Base-by-base conservation (phyloP, 2,329 filamentous ascomycete genomes). In the Lasiodiplodia sp. region DNA sequence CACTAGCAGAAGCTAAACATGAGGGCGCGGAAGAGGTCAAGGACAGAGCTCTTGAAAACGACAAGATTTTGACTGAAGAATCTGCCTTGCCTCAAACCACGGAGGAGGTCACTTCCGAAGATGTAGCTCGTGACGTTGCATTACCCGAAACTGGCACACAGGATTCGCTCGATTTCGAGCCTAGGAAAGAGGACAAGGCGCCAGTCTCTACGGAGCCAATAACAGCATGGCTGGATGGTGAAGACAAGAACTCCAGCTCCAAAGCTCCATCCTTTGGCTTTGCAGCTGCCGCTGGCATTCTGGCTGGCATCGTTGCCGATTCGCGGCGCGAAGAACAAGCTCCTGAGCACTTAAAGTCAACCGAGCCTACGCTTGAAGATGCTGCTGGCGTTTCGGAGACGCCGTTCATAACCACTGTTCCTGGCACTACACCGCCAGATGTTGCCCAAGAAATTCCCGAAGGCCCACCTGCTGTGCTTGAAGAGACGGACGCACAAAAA, bases 221-320 rank as follows among this genome's bases (percentile, higher is more conserved):
- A 12, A 34, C 3, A 14, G 18, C 34, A 12, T 10, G 16, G 16
- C 18, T 40, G 6, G 58, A 63, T 8, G 34, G 38, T n/a, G 14
- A 51, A 51, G 44, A 34, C n/a, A 51, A 23, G 25, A 51, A 18
- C 5, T 2, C 14, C 25, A 16, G 38, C 6, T 49, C 49, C 23
- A 23, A 14, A 4, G 6, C 28, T 0, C 6, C 23, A 2, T 12
- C 63, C 18, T 34, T 66, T 34, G 34, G 63, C 11, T 66, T 66
- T 10, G 63, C 63, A 23, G 63, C 18, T 31, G 63, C 63, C 16
- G 63, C 49, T 44, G 34, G 63, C 18, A 55, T 66, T 10, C 16
- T 66, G 14, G 34, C 49, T 12, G 63, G 21, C 18, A 34, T 18
- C 16, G 63, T 66, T 18, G 49, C 49, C 10, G 63, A 53, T 6